Evolutionary conservation across 1,284 basidiomycete genomes (phyloP).

Genomic region (Anthracocystis panici-leucophaei): DNA sequence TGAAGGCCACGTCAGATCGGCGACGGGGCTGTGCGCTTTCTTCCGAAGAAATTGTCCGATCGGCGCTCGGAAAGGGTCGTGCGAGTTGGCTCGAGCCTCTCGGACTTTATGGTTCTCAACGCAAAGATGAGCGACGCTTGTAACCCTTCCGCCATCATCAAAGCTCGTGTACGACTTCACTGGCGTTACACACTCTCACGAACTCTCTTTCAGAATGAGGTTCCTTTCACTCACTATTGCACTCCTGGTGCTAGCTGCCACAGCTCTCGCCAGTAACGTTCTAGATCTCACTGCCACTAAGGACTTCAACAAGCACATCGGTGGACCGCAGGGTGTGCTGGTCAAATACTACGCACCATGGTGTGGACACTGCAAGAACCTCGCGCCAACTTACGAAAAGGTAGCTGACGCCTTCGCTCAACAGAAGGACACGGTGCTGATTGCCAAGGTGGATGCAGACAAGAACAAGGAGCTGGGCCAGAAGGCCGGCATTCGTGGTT

Average conservation of each 20-base stretch:
- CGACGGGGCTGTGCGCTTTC: constrained; percentile 7
- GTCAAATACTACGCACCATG: constrained; percentile 68
- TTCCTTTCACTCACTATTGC: constrained; percentile 30
- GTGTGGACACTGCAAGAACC: constrained; percentile 75
- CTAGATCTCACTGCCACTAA: constrained; percentile 63
- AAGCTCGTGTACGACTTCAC: constrained; percentile 12
- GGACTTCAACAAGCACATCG: constrained; percentile 59
- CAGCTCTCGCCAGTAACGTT: constrained; percentile 54
- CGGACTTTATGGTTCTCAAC: neutral
- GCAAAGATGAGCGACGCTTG: neutral
- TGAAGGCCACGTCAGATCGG: constrained; percentile 32
- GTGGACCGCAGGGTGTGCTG: constrained; percentile 56
- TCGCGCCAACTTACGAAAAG: constrained; percentile 88
- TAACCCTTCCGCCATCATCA: constrained; percentile 1
- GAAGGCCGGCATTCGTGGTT: constrained; percentile 82
- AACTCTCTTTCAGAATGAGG: constrained; percentile 31
- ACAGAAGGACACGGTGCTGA: constrained; percentile 81
- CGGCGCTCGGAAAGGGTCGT: neutral
- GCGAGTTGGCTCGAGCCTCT: constrained; percentile 13
- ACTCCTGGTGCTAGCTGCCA: constrained; percentile 39
- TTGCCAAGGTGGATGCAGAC: constrained; percentile 94
- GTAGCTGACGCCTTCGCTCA: constrained; percentile 83
- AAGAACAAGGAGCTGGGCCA: constrained; percentile 78
- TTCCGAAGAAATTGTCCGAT: constrained; percentile 22
- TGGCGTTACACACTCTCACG: constrained; percentile 4